Evolutionary conservation across 768 basidiomycete genomes (phyloP).

Genomic region (Podaxis carcinomalis): DNA sequence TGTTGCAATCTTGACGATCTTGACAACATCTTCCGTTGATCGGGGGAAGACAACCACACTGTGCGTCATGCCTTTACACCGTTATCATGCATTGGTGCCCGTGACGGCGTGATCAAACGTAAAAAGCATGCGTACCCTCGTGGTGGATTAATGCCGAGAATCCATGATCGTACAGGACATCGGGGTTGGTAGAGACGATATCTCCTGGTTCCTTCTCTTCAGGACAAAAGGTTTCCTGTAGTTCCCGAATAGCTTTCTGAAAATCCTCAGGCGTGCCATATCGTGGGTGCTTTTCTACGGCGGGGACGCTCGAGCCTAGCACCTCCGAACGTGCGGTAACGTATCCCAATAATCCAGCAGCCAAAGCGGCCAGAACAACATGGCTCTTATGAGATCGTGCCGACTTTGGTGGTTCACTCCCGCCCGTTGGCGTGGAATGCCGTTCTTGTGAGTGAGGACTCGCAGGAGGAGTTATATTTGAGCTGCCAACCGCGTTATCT

Average conservation of each 20-base stretch:
- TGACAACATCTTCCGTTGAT: constrained; percentile 78
- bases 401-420: not conserved
- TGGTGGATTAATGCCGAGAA: constrained; percentile 49
- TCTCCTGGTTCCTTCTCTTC: constrained; percentile 19
- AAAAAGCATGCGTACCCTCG: constrained; percentile 31
- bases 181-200: constrained; percentile 46
- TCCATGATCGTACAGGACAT: constrained; percentile 51
- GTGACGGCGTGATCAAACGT: not conserved
- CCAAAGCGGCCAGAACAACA: not conserved
- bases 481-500: not conserved
- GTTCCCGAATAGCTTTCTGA: constrained; percentile 44
- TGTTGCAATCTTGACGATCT: constrained; percentile 69
- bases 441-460: not conserved
- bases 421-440: not conserved
- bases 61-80: constrained; percentile 35
- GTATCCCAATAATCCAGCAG: not conserved
- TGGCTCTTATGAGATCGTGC: not conserved
- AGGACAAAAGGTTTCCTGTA: constrained; percentile 34
- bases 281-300: constrained; percentile 12
- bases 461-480: not conserved
- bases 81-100: not conserved
- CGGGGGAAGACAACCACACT: constrained; percentile 62
- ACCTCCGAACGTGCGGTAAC: not conserved
- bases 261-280: constrained; percentile 57
- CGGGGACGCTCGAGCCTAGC: not conserved